Conservation (phyloP, 306 rosid genomes). For the Begonia peltatifolia region DNA sequence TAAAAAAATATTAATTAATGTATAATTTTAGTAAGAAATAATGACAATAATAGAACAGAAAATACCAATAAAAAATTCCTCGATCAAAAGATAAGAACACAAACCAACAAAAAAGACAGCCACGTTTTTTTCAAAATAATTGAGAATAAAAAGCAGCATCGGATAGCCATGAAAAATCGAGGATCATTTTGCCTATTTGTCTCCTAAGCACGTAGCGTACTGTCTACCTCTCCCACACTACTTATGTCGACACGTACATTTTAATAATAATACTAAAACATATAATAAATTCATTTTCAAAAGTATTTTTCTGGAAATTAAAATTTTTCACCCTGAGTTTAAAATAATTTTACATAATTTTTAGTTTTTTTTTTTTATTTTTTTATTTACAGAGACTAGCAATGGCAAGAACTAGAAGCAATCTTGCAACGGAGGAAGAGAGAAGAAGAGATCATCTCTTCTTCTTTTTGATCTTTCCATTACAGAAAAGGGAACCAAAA, state of each 20-base stretch:
- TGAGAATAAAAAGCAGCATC: slow-evolving; percentile 9
- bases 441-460: slow-evolving; percentile 26
- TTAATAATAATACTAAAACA: too few relatives aligned
- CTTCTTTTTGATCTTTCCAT: slow-evolving; percentile 57
- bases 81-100: background rate
- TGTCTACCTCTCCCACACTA: too few relatives aligned
- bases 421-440: background rate
- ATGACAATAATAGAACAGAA: slow-evolving; percentile 1
- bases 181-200: slow-evolving; percentile 50
- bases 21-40: background rate
- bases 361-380: too few relatives aligned
- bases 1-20: background rate
- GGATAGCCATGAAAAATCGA: slow-evolving; percentile 23
- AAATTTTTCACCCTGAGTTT: too few relatives aligned
- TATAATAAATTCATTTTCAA: too few relatives aligned
- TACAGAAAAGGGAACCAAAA: slow-evolving; percentile 65
- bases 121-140: background rate
- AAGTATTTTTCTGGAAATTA: too few relatives aligned
- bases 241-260: too few relatives aligned
- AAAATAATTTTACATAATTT: too few relatives aligned
- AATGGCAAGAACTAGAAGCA: too few relatives aligned
- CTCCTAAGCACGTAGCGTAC: slow-evolving; percentile 33
- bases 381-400: too few relatives aligned
- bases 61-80: background rate
- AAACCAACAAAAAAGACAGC: slow-evolving; percentile 6